A percentile compares a stretch with the other conserved stretches of the same genome.
Evolutionary conservation across 2,329 filamentous ascomycete species (phyloP).

Genomic region (Penicillium sp.): DNA sequence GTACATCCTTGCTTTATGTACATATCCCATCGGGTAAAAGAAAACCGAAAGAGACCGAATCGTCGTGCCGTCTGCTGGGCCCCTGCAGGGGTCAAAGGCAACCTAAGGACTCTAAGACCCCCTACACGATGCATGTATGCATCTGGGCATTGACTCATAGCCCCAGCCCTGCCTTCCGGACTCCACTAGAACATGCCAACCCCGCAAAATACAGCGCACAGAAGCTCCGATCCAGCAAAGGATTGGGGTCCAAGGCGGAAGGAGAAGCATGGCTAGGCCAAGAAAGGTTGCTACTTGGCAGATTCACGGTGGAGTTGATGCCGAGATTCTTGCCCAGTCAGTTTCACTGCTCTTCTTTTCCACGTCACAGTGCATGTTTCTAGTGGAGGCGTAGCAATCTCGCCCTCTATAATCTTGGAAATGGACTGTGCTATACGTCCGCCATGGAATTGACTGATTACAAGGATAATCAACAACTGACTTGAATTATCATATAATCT

Average conservation of each 20-base stretch:
- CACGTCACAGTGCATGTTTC: neutral
- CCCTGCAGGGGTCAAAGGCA: conserved; percentile 1
- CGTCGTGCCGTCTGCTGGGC: conserved; percentile 1
- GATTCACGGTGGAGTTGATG: conserved; percentile 6
- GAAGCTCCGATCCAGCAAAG: conserved; percentile 2
- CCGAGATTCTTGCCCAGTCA: conserved; percentile 4
- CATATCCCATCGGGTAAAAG: neutral
- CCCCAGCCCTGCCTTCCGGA: conserved; percentile 4
- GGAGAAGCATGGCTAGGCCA: conserved; percentile 5
- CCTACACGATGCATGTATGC: conserved; percentile 2
- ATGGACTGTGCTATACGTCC: neutral
- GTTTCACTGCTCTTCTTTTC: neutral
- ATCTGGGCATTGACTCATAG: neutral
- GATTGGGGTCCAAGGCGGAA: neutral
- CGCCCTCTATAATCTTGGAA: neutral
- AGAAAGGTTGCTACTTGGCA: conserved; percentile 10
- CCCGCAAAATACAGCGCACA: conserved; percentile 14
- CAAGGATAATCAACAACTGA: neutral
- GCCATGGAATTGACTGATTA: neutral
- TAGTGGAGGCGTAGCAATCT: neutral
- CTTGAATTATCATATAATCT: neutral
- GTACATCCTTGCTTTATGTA: conserved; percentile 1
- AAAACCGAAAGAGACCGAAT: conserved; percentile 1
- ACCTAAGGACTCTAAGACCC: conserved; percentile 4
- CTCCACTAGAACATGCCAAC: conserved; percentile 11